A percentile compares a stretch with the other conserved stretches of the same genome.
Evolutionary conservation across 2,329 filamentous ascomycete genomes (phyloP).

Genomic region (Pyrenochaeta sp.): DNA sequence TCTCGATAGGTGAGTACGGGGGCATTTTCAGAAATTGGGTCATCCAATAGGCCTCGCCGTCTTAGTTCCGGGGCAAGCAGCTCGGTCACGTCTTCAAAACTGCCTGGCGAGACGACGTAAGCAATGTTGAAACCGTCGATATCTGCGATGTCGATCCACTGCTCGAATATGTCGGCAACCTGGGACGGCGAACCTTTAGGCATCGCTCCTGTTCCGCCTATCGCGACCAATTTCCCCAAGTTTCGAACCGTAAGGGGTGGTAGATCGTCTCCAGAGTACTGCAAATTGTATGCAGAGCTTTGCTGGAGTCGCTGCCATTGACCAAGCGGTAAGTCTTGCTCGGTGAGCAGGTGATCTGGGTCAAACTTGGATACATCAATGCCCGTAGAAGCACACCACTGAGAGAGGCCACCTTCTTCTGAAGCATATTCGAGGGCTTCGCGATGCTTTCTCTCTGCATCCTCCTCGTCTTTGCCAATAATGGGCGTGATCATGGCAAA

Average conservation of each 20-base stretch:
- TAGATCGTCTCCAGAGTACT: slow-evolving; percentile 17
- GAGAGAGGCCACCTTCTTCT: slow-evolving; percentile 69
- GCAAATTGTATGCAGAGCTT: slow-evolving; percentile 19
- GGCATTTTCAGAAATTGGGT: slow-evolving; percentile 9
- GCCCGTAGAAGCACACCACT: slow-evolving; percentile 76
- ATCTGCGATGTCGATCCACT: slow-evolving; percentile 71
- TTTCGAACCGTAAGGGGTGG: slow-evolving; percentile 20
- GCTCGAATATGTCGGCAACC: slow-evolving; percentile 71
- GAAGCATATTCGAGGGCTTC: slow-evolving; percentile 67
- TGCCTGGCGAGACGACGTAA: slow-evolving; percentile 22
- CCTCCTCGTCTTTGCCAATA: slow-evolving; percentile 68
- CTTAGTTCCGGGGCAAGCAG: slow-evolving; percentile 22
- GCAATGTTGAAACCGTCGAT: slow-evolving; percentile 76
- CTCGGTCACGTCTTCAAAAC: slow-evolving; percentile 19
- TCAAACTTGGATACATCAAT: slow-evolving; percentile 65
- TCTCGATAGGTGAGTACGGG: slow-evolving; percentile 20
- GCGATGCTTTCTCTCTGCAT: slow-evolving; percentile 67
- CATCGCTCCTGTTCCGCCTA: slow-evolving; percentile 70
- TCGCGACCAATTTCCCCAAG: slow-evolving; percentile 54
- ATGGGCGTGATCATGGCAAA: slow-evolving; percentile 70
- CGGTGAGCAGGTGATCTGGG: slow-evolving; percentile 64
- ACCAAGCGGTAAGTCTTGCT: slow-evolving; percentile 16
- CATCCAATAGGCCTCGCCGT: slow-evolving; percentile 13
- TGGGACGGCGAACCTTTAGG: slow-evolving; percentile 67
- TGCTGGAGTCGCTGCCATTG: slow-evolving; percentile 19